A percentile compares a stretch with the other conserved stretches of the same genome.
These are phyloP conservation scores for Physcia stellaris DNA, from an alignment of 495 filamentous ascomycete genomes.

Conservation along the genomic window DNA sequence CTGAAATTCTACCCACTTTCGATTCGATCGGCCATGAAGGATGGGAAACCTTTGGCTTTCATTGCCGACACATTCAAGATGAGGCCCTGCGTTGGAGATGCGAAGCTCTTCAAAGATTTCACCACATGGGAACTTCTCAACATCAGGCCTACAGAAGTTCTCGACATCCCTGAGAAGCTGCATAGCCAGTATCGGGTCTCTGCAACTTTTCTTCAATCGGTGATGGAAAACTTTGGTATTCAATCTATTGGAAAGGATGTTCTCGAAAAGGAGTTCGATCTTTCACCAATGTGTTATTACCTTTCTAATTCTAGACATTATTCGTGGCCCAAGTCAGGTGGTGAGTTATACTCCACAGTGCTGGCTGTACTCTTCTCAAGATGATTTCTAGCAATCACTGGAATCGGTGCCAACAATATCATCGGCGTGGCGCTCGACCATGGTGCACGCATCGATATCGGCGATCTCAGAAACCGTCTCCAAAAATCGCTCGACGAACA, in stretches of 20 bases:
- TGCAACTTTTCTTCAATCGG: slow-evolving; percentile 17
- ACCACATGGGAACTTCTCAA: slow-evolving; percentile 36
- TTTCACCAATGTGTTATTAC: slow-evolving; percentile 23
- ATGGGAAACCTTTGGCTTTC: slow-evolving; percentile 19
- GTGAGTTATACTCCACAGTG: slow-evolving; percentile 16
- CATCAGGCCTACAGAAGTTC: slow-evolving; percentile 22
- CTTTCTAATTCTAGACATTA: slow-evolving; percentile 28
- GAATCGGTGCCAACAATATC: slow-evolving; percentile 28
- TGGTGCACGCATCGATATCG: slow-evolving; percentile 23
- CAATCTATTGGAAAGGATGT: slow-evolving; percentile 27
- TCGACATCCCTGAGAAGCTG: slow-evolving; percentile 27
- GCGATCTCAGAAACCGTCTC: slow-evolving; percentile 19
- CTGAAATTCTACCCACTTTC: slow-evolving; percentile 35
- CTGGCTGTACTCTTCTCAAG: background rate
- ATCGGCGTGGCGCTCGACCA: slow-evolving; percentile 25
- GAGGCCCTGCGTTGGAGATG: slow-evolving; percentile 19
- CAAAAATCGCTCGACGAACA: slow-evolving; percentile 18
- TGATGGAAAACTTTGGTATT: slow-evolving; percentile 25
- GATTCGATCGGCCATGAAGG: slow-evolving; percentile 23
- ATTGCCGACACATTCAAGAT: slow-evolving; percentile 23
- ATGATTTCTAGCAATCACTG: slow-evolving; percentile 23
- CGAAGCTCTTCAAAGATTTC: slow-evolving; percentile 24
- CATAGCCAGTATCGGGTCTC: slow-evolving; percentile 25
- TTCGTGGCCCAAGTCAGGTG: slow-evolving; percentile 34
- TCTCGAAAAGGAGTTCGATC: slow-evolving; percentile 19